Evolutionary conservation across 208 protist species (phyloP), one percentile per base, ranked within the genome.

Genomic region (Naegleria lovaniensis): DNA sequence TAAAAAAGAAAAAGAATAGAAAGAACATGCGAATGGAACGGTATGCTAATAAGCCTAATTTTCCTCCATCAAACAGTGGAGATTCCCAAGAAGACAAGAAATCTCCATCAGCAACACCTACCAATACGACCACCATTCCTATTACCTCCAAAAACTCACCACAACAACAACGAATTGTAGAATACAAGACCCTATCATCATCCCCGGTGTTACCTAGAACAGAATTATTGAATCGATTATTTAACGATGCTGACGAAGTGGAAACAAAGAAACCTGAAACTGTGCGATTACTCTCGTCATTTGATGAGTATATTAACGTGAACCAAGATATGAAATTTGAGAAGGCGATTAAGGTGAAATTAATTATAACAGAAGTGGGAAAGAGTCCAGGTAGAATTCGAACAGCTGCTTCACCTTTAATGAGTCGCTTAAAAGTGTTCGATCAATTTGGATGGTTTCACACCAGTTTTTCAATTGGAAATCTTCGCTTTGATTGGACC

Each of bases 371-470:
- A 15, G 67, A 79, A 79, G 67, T 79, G 29, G 67, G 67, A 36
- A 79, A 79, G 29, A 79, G 67, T 79, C 67, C 67, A 36, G 67
- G 67, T 36, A 79, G 67, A 36, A 79, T 79, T 36, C 13, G 67
- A 36, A 79, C 67, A 36, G 67, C 67, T 9, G 67, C 67, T 36
- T 79, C 67, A 36, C 67, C 67, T 5, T 9, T 79, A 0, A 36
- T 79, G 7, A 79, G 67, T 79, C 19, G 67, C 25, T 9, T 79
- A 6, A 36, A 36, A 36, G 67, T 79, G 5, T 79, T 79, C n/a
- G 67, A 79, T 36, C 67, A 79, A 79, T 79, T 79, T 79, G 67
- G 67, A 36, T 79, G 67, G 67, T 79, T 79, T 33, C 67, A 79
- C 9, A 79, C 67, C 16, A 79, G 67, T 79, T 79, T 79, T 79